phyloP scores from a whole-genome alignment of 805 yeast genomes.

The Myxozyma sirexii region DNA sequence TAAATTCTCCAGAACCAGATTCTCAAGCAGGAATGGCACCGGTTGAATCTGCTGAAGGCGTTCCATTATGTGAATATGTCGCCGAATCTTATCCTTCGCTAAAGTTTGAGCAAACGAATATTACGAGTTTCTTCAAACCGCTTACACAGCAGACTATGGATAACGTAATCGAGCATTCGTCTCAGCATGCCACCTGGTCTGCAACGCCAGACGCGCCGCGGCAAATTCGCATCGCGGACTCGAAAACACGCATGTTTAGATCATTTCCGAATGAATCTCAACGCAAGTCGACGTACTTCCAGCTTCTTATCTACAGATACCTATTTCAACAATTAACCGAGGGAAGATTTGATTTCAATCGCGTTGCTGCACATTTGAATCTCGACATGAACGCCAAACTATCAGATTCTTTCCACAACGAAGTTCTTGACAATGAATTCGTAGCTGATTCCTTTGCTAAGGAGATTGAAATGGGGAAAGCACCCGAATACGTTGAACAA shows the following conservation, averaged over 20 bases:
- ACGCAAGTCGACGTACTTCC: slow-evolving; percentile 22
- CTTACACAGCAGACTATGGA: not conserved
- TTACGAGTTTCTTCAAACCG: slow-evolving; percentile 15
- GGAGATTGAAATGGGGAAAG: not conserved
- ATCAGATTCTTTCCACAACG: slow-evolving; percentile 2
- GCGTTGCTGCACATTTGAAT: not conserved
- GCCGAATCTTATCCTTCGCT: not conserved
- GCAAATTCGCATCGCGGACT: slow-evolving; percentile 24
- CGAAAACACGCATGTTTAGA: slow-evolving; percentile 23
- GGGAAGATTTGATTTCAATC: slow-evolving; percentile 19
- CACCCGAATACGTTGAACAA: slow-evolving; percentile 2
- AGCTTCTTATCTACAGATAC: slow-evolving; percentile 23
- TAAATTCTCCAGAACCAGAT: not conserved
- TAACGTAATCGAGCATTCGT: not conserved
- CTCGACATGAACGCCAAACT: slow-evolving; percentile 13
- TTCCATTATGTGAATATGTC: not conserved
- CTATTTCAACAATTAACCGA: slow-evolving; percentile 26
- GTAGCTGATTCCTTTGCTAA: not conserved
- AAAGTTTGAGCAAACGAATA: not conserved
- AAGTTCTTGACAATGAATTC: slow-evolving; percentile 7
- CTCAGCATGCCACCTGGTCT: not conserved
- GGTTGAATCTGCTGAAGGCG: not conserved
- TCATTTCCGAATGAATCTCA: slow-evolving; percentile 26
- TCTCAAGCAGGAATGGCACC: not conserved
- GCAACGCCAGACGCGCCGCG: slow-evolving; percentile 2